Conservation (phyloP, 768 basidiomycete species). For the Kwoniella shandongensis region DNA sequence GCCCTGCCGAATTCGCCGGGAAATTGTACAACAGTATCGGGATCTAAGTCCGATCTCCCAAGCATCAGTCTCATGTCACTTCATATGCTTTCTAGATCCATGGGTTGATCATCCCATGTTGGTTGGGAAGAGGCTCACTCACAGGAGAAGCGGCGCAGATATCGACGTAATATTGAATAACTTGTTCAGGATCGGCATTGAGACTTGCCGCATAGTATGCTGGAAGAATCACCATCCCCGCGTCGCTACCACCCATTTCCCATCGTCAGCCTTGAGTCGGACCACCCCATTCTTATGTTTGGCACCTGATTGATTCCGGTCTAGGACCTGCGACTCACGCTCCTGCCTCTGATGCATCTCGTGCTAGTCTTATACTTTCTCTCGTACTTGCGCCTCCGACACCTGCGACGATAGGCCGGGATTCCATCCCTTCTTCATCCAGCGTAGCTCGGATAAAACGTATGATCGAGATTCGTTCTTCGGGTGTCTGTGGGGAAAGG, state of each 20-base stretch:
- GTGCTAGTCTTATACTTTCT: neutral
- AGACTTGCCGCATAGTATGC: neutral
- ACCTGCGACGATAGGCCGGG: neutral
- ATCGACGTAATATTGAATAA: conserved; percentile 1
- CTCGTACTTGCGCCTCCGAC: neutral
- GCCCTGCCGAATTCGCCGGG: neutral
- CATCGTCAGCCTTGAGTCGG: no score
- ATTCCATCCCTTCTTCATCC: neutral
- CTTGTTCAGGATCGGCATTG: conserved; percentile 2
- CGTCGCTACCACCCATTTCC: neutral
- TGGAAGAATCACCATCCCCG: neutral
- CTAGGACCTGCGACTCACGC: neutral
- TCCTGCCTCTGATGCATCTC: neutral
- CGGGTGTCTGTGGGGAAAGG: neutral
- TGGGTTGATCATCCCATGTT: no score
- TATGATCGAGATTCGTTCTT: conserved; percentile 1
- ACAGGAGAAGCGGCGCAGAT: conserved; percentile 1
- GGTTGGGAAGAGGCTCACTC: no score
- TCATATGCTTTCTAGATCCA: neutral
- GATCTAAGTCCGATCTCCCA: neutral
- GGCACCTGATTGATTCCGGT: no score
- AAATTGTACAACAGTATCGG: conserved; percentile 3
- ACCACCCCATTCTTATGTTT: no score
- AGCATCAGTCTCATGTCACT: no score
- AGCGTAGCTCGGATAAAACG: neutral